Base-by-base conservation (phyloP, 2,329 filamentous ascomycete species). In the Cladosporium sp. region DNA sequence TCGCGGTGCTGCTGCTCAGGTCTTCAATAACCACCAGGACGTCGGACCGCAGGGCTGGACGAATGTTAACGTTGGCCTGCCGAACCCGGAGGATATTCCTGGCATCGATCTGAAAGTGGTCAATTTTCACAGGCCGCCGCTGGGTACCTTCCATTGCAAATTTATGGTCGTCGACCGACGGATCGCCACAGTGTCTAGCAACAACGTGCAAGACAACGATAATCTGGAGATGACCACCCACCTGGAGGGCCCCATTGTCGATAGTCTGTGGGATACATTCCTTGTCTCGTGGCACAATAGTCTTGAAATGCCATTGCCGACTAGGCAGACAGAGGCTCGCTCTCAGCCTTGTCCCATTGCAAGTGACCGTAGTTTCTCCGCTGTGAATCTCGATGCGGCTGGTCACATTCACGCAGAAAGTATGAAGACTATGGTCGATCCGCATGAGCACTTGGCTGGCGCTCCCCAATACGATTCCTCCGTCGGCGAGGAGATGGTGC, bases 211-310 rank as follows among this genome's bases (percentile, higher is more conserved):
- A 67, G 73, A 76, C 67, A 93, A 92, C 63, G 89, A 91, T 71
- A 94, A 94, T 70, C 67, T 93, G 65, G 91, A 94, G 76, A 93
- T 94, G 91, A 88, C 92, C 85, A 83, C 86, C 2, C 90, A 92
- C 65, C 75, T 92, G 0, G 90, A 93, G 78, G 91, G 91, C 0
- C 86, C 90, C 0, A 90, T 93, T 66, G 90, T 93, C 0, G 89
- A 93, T 71, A 87, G 87, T 1, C 77, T 93, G 28, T 93, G 92
- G 74, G 91, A 94, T 69, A 88, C 88, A 69, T 89, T 89, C 0
- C 75, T 93, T 47, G 83, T 93, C 8, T 90, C 88, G 0, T 94
- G 91, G 91, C 82, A 89, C 69, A 88, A 87, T 67, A 78, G 79
- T 0, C 74, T 92, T 0, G 78, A 87, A 0, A 88, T 89, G 1